phyloP scores from a whole-genome alignment of 176 grass and related monocot genomes.

The Lolium multiflorum region DNA sequence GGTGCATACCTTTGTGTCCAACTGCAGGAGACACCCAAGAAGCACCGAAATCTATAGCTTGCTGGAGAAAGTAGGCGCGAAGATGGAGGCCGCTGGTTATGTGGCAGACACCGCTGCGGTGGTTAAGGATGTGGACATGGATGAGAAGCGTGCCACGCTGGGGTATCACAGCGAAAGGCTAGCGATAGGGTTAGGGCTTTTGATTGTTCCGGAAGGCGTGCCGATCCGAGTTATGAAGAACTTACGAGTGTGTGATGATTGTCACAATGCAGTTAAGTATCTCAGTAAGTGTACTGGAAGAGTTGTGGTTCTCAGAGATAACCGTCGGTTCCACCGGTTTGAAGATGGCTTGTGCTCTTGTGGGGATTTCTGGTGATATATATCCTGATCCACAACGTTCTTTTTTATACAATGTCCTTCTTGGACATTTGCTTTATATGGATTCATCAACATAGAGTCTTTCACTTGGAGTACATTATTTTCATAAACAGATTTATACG shows the following conservation, averaged over 20 bases:
- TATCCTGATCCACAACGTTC: conserved; percentile 13
- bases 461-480: not conserved
- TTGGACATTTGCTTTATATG: conserved; percentile 20
- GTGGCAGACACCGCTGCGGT: conserved; percentile 78
- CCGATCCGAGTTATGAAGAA: conserved; percentile 96
- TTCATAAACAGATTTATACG: conserved; percentile 1
- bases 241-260: conserved; percentile 88
- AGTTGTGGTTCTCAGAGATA: conserved; percentile 80
- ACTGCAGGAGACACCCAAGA: conserved; percentile 72
- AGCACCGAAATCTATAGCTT: conserved; percentile 70
- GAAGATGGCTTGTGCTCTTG: conserved; percentile 84
- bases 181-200: conserved; percentile 79
- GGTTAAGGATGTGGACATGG: conserved; percentile 70
- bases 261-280: conserved; percentile 91
- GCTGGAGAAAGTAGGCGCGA: conserved; percentile 75
- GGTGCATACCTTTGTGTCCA: conserved; percentile 87
- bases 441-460: conserved; percentile 1
- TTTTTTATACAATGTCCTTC: conserved; percentile 8
- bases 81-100: conserved; percentile 85
- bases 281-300: conserved; percentile 85
- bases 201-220: conserved; percentile 78
- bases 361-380: conserved; percentile 86
- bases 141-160: conserved; percentile 68
- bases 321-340: conserved; percentile 82
- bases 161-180: conserved; percentile 95